Percentiles rank a stretch among this genome's conserved stretches.
Conservation (phyloP, 306 rosid genomes). For the Gastrolobium bilobum region DNA sequence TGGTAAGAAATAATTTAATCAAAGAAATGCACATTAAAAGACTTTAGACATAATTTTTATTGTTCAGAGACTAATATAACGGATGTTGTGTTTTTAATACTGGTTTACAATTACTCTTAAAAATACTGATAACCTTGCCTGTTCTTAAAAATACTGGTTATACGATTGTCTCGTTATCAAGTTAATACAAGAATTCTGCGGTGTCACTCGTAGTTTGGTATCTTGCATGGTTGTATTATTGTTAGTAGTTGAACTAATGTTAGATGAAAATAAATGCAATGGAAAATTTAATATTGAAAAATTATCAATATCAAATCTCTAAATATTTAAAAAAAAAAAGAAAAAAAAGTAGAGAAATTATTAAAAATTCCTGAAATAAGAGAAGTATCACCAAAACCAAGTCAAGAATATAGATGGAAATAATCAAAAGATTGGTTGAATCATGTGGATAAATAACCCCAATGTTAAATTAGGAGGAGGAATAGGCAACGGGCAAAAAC, state of each 20-base stretch:
- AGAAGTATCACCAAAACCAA: slow-evolving; percentile 2
- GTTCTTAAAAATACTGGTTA: not conserved
- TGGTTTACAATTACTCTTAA: too few relatives aligned
- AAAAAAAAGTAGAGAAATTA: not conserved
- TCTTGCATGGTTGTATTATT: slow-evolving; percentile 10
- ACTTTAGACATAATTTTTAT: too few relatives aligned
- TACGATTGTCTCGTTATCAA: not conserved
- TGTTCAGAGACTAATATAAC: too few relatives aligned
- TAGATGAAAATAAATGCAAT: not conserved
- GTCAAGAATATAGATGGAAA: not conserved
- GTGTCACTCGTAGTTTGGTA: not conserved
- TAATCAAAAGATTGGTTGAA: not conserved
- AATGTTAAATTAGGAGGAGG: slow-evolving; percentile 28
- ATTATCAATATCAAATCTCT: not conserved
- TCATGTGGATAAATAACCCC: not conserved
- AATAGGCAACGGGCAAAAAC: slow-evolving; percentile 41
- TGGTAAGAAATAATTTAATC: too few relatives aligned
- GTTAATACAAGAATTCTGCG: not conserved
- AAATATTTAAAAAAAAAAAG: not conserved
- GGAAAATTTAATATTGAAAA: not conserved
- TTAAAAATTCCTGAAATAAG: not conserved
- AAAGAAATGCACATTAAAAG: too few relatives aligned
- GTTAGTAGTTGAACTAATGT: slow-evolving; percentile 13
- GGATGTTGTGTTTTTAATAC: too few relatives aligned
- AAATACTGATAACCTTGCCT: not conserved